phyloP scores from a whole-genome alignment of 2,329 filamentous ascomycete species.

The Mycosphaerella sp. region DNA sequence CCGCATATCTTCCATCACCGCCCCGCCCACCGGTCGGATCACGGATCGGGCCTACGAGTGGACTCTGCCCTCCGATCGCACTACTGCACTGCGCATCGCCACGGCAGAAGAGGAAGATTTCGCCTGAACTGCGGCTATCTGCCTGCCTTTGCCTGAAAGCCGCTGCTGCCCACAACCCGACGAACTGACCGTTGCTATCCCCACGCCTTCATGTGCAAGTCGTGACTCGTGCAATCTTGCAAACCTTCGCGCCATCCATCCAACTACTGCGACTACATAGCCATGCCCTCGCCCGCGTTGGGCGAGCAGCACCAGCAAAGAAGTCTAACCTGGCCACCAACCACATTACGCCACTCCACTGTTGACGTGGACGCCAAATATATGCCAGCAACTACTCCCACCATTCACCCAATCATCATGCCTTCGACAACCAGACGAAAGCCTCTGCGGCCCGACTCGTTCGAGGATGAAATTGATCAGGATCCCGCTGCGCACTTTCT shows the following conservation, averaged over 20 bases:
- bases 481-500: slow-evolving; percentile 31
- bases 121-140: slow-evolving; percentile 13
- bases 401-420: slow-evolving; percentile 11
- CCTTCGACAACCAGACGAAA: slow-evolving; percentile 4
- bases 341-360: slow-evolving; percentile 5
- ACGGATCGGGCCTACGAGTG: slow-evolving; percentile 11
- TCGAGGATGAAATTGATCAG: slow-evolving; percentile 29
- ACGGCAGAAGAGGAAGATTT: slow-evolving; percentile 1
- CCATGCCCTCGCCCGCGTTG: slow-evolving; percentile 19
- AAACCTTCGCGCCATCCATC: slow-evolving; percentile 2
- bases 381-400: slow-evolving; percentile 12
- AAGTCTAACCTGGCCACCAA: slow-evolving; percentile 21
- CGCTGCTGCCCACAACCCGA: slow-evolving; percentile 4
- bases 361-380: slow-evolving; percentile 10
- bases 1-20: neutral
- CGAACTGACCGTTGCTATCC: too few species aligned
- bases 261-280: slow-evolving; percentile 7
- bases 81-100: slow-evolving; percentile 15
- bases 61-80: slow-evolving; percentile 9
- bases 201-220: slow-evolving; percentile 13
- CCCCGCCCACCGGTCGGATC: slow-evolving; percentile 8
- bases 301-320: slow-evolving; percentile 5
- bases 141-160: neutral
- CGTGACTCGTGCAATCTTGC: slow-evolving; percentile 9
- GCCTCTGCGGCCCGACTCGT: slow-evolving; percentile 5